A percentile compares a stretch with the other conserved stretches of the same genome.
Evolutionary conservation across 768 basidiomycete species (phyloP).

Genomic region (Lanmaoa pseudosensibilis): DNA sequence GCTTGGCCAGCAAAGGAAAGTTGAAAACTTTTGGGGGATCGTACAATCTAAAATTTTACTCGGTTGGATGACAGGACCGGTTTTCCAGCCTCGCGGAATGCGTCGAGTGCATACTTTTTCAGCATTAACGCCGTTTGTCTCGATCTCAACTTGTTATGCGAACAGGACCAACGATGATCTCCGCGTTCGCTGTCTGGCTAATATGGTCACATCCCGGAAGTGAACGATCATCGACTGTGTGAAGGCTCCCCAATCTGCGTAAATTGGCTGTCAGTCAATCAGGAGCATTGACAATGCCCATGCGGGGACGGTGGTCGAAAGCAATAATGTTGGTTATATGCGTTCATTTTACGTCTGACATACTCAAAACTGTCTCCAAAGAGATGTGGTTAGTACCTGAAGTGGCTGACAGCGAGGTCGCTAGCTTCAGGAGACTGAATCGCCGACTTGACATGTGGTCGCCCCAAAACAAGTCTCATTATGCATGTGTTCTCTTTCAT

Average conservation of each 20-base stretch:
- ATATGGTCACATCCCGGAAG: not conserved
- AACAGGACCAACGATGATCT: not conserved
- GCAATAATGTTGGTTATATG: slow-evolving; percentile 9
- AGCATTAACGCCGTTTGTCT: not conserved
- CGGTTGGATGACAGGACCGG: slow-evolving; percentile 4
- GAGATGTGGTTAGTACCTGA: slow-evolving; percentile 4
- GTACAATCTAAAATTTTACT: not conserved
- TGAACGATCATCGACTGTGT: slow-evolving; percentile 9
- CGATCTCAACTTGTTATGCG: not conserved
- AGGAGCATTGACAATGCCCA: not conserved
- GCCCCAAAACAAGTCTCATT: slow-evolving; percentile 23
- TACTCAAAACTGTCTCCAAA: slow-evolving; percentile 4
- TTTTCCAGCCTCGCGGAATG: slow-evolving; percentile 7
- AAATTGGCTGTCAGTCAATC: slow-evolving; percentile 9
- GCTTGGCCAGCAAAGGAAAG: slow-evolving; percentile 18
- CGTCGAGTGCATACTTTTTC: not conserved
- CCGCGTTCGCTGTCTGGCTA: not conserved
- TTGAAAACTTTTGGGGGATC: not conserved
- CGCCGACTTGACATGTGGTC: slow-evolving; percentile 22
- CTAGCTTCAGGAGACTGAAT: not conserved
- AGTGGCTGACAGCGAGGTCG: slow-evolving; percentile 3
- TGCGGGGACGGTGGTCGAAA: too few species aligned
- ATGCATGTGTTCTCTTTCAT: not conserved
- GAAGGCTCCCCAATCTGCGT: slow-evolving; percentile 4
- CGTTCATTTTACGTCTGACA: slow-evolving; percentile 25